Percentiles rank a stretch among this genome's conserved stretches.
These are phyloP conservation scores for Claviceps sp. DNA, from an alignment of 2,329 filamentous ascomycete genomes.

Conservation along the genomic window DNA sequence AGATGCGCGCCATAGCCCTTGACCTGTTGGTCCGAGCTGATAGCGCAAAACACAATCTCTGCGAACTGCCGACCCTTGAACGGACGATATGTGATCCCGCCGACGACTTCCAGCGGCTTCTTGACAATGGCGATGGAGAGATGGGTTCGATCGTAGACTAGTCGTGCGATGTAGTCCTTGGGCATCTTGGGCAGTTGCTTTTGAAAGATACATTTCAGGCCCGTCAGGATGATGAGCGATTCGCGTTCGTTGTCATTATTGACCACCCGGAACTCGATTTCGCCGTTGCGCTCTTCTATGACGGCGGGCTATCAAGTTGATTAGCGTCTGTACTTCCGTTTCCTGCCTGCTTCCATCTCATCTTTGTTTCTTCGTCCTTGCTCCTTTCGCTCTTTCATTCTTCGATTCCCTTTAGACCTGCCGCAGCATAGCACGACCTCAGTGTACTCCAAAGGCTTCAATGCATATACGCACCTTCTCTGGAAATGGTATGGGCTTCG, in stretches of 20 bases:
- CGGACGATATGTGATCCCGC: conserved; percentile 90
- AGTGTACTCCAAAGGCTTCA: too few relatives aligned
- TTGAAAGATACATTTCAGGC: conserved; percentile 94
- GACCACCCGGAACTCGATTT: conserved; percentile 94
- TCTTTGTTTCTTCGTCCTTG: too few relatives aligned
- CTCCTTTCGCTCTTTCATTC: too few relatives aligned
- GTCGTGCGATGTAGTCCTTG: conserved; percentile 93
- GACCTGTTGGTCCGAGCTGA: conserved; percentile 94
- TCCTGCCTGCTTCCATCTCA: neutral
- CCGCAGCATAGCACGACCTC: too few relatives aligned
- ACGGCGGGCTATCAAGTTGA: conserved; percentile 4
- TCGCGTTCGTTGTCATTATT: conserved; percentile 88
- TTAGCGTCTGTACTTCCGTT: neutral
- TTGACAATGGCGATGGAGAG: conserved; percentile 95
- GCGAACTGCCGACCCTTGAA: conserved; percentile 89
- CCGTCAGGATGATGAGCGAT: conserved; percentile 86
- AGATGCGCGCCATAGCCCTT: conserved; percentile 96
- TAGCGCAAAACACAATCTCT: conserved; percentile 97
- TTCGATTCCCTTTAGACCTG: too few relatives aligned
- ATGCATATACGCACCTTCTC: conserved; percentile 51
- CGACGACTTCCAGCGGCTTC: conserved; percentile 88
- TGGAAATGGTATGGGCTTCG: conserved; percentile 68
- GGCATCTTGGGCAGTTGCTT: conserved; percentile 99
- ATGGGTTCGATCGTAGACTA: conserved; percentile 95
- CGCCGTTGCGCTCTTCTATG: conserved; percentile 73